A percentile compares a stretch with the other conserved stretches of the same genome.
These are phyloP conservation scores for Goffeauzyma gilvescens DNA, from an alignment of 768 basidiomycete genomes.

Conservation along the genomic window DNA sequence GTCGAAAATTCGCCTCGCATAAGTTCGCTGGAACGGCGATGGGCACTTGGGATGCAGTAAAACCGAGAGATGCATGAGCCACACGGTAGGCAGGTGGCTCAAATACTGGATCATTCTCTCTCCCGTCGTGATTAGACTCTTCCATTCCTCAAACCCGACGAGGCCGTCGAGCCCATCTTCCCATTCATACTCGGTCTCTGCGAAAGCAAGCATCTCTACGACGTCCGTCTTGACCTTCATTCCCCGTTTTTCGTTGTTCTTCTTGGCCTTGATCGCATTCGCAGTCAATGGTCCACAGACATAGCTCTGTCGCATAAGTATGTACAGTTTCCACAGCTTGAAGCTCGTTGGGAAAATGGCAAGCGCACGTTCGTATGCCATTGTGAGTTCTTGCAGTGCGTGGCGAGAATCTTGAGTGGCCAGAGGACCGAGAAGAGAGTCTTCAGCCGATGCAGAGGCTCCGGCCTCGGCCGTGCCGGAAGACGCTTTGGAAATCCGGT, in stretches of 20 bases:
- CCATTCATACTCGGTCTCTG: constrained; percentile 64
- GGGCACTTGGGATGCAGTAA: constrained; percentile 82
- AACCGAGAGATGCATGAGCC: constrained; percentile 80
- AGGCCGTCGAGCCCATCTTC: constrained; percentile 65
- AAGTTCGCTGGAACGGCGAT: constrained; percentile 59
- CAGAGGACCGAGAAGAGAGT: constrained; percentile 54
- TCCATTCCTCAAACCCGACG: constrained; percentile 96
- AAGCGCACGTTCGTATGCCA: constrained; percentile 85
- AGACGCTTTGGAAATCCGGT: constrained; percentile 37
- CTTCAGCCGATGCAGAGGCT: constrained; percentile 34
- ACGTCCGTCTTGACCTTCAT: constrained; percentile 82
- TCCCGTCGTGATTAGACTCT: constrained; percentile 60
- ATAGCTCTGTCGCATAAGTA: constrained; percentile 61
- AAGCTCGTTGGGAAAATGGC: constrained; percentile 70
- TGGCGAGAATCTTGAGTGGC: constrained; percentile 52
- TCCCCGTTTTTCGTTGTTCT: constrained; percentile 45
- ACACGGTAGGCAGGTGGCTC: constrained; percentile 75
- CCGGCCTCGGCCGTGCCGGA: constrained; percentile 19
- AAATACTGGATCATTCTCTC: constrained; percentile 91
- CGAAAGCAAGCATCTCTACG: constrained; percentile 73
- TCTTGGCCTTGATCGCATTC: constrained; percentile 36
- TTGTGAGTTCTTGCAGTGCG: constrained; percentile 63
- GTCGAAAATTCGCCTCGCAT: constrained; percentile 85
- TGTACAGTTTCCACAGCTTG: constrained; percentile 90
- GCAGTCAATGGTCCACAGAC: constrained; percentile 45